These are phyloP conservation scores for Mycena rebaudengoi DNA, from an alignment of 768 basidiomycete species.

Conservation along the genomic window DNA sequence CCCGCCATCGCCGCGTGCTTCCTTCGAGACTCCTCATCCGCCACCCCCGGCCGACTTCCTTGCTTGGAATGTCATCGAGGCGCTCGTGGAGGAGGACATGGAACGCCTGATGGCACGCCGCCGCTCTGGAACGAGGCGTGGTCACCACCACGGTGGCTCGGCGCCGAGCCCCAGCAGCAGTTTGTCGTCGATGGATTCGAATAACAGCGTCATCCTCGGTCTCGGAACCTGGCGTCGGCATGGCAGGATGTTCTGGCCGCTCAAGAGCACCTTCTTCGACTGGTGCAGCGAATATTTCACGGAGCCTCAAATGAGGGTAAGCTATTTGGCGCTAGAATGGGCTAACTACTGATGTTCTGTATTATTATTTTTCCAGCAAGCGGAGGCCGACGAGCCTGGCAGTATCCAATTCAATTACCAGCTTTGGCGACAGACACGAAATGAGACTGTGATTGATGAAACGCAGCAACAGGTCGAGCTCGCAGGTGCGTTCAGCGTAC, in stretches of 20 bases:
- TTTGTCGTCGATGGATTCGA: conserved; percentile 82
- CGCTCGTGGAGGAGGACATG: conserved; percentile 94
- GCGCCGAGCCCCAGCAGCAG: conserved; percentile 78
- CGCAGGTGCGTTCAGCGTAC: conserved; percentile 64
- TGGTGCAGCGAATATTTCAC: conserved; percentile 98
- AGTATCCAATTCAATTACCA: conserved; percentile 94
- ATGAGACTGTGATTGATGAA: conserved; percentile 79
- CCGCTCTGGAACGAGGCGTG: conserved; percentile 49
- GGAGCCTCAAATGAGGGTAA: conserved; percentile 97
- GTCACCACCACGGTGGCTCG: conserved; percentile 50
- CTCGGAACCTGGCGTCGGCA: conserved; percentile 82
- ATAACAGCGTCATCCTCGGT: conserved; percentile 75
- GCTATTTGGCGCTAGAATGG: no score
- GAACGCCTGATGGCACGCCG: conserved; percentile 83
- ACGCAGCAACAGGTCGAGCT: conserved; percentile 74
- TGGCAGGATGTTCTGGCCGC: conserved; percentile 86
- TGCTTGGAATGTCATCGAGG: conserved; percentile 85
- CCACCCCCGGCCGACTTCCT: conserved; percentile 63
- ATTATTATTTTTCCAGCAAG: conserved; percentile 64
- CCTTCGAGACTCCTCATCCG: conserved; percentile 41
- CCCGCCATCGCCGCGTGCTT: conserved; percentile 42
- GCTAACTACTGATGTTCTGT: not conserved
- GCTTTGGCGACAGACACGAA: conserved; percentile 91
- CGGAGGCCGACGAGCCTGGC: conserved; percentile 95
- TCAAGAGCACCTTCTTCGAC: conserved; percentile 93